A percentile compares a stretch with the other conserved stretches of the same genome.
These are phyloP conservation scores for Lactifluus echinatus DNA, from an alignment of 768 basidiomycete species.

Conservation along the genomic window DNA sequence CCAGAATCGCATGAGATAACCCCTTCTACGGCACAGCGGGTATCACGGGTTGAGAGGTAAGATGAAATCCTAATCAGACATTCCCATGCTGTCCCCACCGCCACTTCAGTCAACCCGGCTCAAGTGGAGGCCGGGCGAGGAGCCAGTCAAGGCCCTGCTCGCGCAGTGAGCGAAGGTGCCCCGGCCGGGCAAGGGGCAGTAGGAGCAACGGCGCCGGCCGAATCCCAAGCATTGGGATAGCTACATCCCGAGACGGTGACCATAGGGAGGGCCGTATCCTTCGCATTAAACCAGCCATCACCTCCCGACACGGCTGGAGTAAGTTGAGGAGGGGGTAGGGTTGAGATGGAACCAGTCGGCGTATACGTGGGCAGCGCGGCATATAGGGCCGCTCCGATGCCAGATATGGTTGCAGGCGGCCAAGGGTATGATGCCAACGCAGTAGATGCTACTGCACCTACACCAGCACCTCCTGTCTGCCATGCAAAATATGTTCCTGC, in stretches of 20 bases:
- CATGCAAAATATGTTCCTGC: slow-evolving; percentile 48
- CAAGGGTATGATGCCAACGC: slow-evolving; percentile 41
- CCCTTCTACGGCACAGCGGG: neutral
- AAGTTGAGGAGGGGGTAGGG: slow-evolving; percentile 48
- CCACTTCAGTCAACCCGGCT: neutral
- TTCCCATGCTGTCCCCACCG: neutral
- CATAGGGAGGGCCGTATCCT: slow-evolving; percentile 45
- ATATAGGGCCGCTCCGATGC: slow-evolving; percentile 30
- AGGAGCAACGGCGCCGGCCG: slow-evolving; percentile 14
- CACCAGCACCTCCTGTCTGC: slow-evolving; percentile 61
- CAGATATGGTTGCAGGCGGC: slow-evolving; percentile 46
- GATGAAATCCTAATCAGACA: neutral
- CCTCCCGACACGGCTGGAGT: slow-evolving; percentile 33
- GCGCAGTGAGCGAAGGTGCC: neutral
- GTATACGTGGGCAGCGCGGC: slow-evolving; percentile 52
- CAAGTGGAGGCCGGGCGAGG: neutral
- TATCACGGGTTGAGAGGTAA: neutral
- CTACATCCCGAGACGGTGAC: slow-evolving; percentile 54
- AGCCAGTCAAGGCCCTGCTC: neutral
- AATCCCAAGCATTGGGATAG: slow-evolving; percentile 51
- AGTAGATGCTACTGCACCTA: slow-evolving; percentile 37
- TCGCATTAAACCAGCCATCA: slow-evolving; percentile 51
- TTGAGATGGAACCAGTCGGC: slow-evolving; percentile 46
- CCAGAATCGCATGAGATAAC: neutral
- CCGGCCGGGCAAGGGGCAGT: slow-evolving; percentile 15